phyloP scores from a whole-genome alignment of 805 yeast species.

The Ogataea pignaliae region DNA sequence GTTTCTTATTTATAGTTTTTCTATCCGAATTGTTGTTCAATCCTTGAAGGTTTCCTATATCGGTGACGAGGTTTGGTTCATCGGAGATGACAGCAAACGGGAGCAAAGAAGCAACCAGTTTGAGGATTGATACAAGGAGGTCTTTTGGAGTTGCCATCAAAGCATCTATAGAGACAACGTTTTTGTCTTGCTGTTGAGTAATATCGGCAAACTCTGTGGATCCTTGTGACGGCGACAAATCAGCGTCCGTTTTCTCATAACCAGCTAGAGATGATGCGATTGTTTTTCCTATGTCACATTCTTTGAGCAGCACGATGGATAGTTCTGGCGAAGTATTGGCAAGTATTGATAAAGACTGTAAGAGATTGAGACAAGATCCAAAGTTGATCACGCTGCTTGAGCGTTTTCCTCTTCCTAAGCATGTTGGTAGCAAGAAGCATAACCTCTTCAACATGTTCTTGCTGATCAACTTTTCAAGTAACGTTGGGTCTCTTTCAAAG shows the following conservation, averaged over 20 bases:
- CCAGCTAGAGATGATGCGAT: constrained; percentile 47
- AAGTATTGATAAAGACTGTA: constrained; percentile 42
- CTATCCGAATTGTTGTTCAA: constrained; percentile 19
- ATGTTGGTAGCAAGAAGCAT: constrained; percentile 23
- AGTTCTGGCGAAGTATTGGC: constrained; percentile 40
- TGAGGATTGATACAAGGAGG: constrained; percentile 49
- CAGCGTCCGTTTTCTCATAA: constrained; percentile 35
- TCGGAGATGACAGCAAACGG: constrained; percentile 37
- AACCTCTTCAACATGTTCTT: constrained; percentile 32
- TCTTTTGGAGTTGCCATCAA: constrained; percentile 71
- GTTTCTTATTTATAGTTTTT: constrained; percentile 26
- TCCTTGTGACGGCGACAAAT: not conserved
- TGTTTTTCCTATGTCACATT: constrained; percentile 43
- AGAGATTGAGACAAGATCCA: constrained; percentile 36
- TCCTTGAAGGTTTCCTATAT: constrained; percentile 30
- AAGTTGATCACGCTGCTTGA: constrained; percentile 27
- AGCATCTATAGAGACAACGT: constrained; percentile 53
- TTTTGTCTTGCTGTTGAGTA: not conserved
- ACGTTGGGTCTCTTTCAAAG: constrained; percentile 38
- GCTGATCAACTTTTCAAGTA: constrained; percentile 41
- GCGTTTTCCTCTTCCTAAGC: constrained; percentile 24
- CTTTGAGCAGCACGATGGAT: constrained; percentile 42
- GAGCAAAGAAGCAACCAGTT: constrained; percentile 51
- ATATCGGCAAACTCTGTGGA: not conserved
- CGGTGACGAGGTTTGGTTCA: constrained; percentile 5